Evolutionary conservation across 164 flowering plant species (phyloP).

Genomic region (Houttuynia cordata): DNA sequence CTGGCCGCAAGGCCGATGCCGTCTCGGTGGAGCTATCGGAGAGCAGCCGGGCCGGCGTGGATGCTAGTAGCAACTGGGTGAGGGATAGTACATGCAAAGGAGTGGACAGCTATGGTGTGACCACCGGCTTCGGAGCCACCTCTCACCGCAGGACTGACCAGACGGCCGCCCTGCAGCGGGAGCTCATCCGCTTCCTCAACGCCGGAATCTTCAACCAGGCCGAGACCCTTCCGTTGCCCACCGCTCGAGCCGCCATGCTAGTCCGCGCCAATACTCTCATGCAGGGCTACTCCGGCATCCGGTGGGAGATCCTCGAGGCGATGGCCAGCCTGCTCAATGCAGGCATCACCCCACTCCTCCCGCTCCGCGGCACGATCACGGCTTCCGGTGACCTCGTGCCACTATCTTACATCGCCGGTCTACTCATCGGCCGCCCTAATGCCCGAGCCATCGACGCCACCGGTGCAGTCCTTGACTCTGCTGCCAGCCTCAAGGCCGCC

Average conservation of each 20-base stretch:
- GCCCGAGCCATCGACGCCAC: slow-evolving; percentile 32
- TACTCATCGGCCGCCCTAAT: slow-evolving; percentile 48
- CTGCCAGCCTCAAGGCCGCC: slow-evolving; percentile 23
- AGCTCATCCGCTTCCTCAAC: slow-evolving; percentile 51
- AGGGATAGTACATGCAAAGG: slow-evolving; percentile 48
- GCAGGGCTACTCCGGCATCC: slow-evolving; percentile 61
- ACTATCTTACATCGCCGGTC: slow-evolving; percentile 49
- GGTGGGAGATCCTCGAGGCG: slow-evolving; percentile 52
- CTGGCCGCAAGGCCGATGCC: too few species aligned
- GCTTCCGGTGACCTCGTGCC: slow-evolving; percentile 60
- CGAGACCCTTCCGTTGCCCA: slow-evolving; percentile 32
- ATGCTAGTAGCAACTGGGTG: slow-evolving; percentile 54
- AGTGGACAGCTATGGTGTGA: slow-evolving; percentile 48
- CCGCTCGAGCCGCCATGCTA: slow-evolving; percentile 56
- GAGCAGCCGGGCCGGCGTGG: slow-evolving; percentile 31
- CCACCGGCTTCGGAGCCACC: slow-evolving; percentile 61
- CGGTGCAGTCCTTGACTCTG: slow-evolving; percentile 27
- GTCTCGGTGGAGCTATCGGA: slow-evolving; percentile 32
- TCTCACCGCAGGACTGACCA: slow-evolving; percentile 51
- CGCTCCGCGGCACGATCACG: slow-evolving; percentile 47
- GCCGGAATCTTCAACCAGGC: slow-evolving; percentile 47
- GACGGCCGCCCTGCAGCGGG: slow-evolving; percentile 47
- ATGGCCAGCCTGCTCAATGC: slow-evolving; percentile 34
- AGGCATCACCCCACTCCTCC: slow-evolving; percentile 44
- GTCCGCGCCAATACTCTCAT: slow-evolving; percentile 56